Evolutionary conservation across 2,329 filamentous ascomycete species (phyloP).

Genomic region (Cylindrodendrum hubeiense): DNA sequence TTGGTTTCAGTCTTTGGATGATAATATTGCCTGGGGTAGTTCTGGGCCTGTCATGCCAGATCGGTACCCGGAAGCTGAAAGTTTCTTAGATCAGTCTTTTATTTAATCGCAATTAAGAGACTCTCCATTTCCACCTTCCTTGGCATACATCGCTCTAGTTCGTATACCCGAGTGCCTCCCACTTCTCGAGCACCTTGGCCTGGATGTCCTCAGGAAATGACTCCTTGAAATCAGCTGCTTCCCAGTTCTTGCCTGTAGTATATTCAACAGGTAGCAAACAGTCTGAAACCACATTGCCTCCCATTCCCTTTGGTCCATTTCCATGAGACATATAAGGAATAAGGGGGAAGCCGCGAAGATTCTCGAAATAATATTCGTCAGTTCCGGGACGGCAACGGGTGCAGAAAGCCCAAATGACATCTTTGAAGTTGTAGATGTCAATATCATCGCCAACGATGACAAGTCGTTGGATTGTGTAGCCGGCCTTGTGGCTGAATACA

Average conservation of each 20-base stretch:
- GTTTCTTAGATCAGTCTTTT: not conserved
- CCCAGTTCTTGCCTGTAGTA: conserved; percentile 49
- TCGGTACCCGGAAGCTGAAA: not conserved
- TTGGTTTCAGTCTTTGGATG: conserved; percentile 31
- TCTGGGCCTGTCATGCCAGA: conserved; percentile 37
- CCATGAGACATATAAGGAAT: conserved; percentile 63
- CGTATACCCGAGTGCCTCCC: conserved; percentile 50
- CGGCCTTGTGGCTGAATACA: conserved; percentile 55
- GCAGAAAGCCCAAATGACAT: conserved; percentile 62
- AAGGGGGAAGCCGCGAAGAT: conserved; percentile 57
- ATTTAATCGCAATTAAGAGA: not conserved
- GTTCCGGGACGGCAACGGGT: conserved; percentile 59
- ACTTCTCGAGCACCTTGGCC: conserved; percentile 46
- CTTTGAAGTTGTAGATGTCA: conserved; percentile 58
- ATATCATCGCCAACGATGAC: conserved; percentile 63
- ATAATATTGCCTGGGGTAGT: conserved; percentile 24
- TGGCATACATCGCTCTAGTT: not conserved
- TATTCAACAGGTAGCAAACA: conserved; percentile 58
- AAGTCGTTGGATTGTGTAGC: conserved; percentile 58
- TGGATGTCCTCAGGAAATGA: conserved; percentile 55
- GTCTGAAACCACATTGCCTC: conserved; percentile 62
- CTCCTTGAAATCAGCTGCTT: conserved; percentile 47
- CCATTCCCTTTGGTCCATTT: conserved; percentile 43
- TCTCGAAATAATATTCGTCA: conserved; percentile 60
- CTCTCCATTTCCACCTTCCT: not conserved